These are phyloP conservation scores for Syzygium grande DNA, from an alignment of 345 rosid genomes.

Conservation along the genomic window DNA sequence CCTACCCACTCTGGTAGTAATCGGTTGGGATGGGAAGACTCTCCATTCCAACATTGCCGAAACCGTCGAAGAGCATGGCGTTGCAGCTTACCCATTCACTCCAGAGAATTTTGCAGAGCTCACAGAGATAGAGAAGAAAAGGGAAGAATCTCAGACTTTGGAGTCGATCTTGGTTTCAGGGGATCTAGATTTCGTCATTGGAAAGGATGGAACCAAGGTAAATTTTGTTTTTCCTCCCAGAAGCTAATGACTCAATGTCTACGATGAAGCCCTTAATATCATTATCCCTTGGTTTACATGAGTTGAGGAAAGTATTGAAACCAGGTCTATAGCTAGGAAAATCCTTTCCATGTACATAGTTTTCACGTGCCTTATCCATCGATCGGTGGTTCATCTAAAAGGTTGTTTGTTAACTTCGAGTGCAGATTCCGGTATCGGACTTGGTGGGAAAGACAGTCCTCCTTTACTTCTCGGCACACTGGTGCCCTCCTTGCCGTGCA, in stretches of 20 bases:
- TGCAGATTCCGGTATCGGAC: conserved; percentile 29
- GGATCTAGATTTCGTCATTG: conserved; percentile 12
- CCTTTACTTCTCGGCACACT: conserved; percentile 37
- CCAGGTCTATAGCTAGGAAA: not conserved
- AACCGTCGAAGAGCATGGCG: conserved; percentile 10
- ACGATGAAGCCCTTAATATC: not conserved
- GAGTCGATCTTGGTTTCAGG: conserved; percentile 12
- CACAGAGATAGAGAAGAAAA: conserved; percentile 13
- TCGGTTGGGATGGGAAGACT: conserved; percentile 10
- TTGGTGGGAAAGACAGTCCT: conserved; percentile 36
- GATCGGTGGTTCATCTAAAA: not conserved
- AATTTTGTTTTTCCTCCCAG: not conserved
- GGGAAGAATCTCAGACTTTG: conserved; percentile 9
- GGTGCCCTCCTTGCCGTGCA: conserved; percentile 36
- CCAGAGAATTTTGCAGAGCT: conserved; percentile 10
- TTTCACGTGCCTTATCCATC: not conserved
- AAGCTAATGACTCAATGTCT: not conserved
- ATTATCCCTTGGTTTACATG: not conserved
- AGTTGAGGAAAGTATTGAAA: not conserved
- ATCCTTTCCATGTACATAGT: not conserved
- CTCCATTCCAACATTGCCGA: not conserved
- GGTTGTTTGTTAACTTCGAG: not conserved
- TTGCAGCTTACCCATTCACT: conserved; percentile 12
- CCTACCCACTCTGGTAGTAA: conserved; percentile 12
- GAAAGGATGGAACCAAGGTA: conserved; percentile 9